Percentiles rank a stretch among this genome's conserved stretches.
These are phyloP conservation scores for Pseudocercospora fuligena DNA, from an alignment of 2,329 filamentous ascomycete genomes.

Conservation along the genomic window DNA sequence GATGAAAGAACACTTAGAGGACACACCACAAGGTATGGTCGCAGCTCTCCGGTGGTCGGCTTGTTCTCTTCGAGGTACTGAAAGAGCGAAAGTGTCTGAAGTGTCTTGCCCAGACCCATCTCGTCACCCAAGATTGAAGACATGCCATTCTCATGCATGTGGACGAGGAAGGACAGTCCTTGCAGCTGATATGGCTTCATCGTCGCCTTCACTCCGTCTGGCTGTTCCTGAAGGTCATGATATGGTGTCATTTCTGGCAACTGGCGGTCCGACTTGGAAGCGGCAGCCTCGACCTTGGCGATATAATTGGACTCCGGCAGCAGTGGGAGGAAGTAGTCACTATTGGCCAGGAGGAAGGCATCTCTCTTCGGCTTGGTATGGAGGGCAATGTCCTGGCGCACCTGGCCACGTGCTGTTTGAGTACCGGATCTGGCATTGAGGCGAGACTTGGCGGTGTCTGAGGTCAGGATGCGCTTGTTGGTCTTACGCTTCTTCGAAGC, in stretches of 20 bases:
- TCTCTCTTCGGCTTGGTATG: slow-evolving; percentile 51
- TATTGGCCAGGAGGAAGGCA: slow-evolving; percentile 52
- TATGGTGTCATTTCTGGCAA: slow-evolving; percentile 44
- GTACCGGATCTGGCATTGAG: slow-evolving; percentile 12
- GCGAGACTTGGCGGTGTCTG: slow-evolving; percentile 19
- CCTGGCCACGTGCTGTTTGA: slow-evolving; percentile 46
- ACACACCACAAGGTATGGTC: slow-evolving; percentile 55
- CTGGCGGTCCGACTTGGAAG: slow-evolving; percentile 20
- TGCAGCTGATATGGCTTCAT: slow-evolving; percentile 60
- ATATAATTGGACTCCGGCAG: slow-evolving; percentile 52
- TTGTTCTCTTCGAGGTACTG: slow-evolving; percentile 53
- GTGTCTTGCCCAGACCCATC: slow-evolving; percentile 58
- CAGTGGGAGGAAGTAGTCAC: slow-evolving; percentile 53
- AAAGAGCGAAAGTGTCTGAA: slow-evolving; percentile 57
- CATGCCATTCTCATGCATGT: slow-evolving; percentile 52
- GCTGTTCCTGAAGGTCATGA: slow-evolving; percentile 49
- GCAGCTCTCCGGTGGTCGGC: slow-evolving; percentile 44
- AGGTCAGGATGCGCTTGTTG: slow-evolving; percentile 23
- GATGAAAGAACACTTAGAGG: slow-evolving; percentile 57
- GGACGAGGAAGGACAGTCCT: slow-evolving; percentile 56
- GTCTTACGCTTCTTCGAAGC: slow-evolving; percentile 20
- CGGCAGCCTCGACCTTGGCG: slow-evolving; percentile 41
- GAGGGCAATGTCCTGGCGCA: slow-evolving; percentile 49
- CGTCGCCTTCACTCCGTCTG: slow-evolving; percentile 50
- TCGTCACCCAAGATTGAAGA: slow-evolving; percentile 55